These are phyloP conservation scores for Primulina tabacum DNA, from an alignment of 257 asterid genomes.

Conservation along the genomic window DNA sequence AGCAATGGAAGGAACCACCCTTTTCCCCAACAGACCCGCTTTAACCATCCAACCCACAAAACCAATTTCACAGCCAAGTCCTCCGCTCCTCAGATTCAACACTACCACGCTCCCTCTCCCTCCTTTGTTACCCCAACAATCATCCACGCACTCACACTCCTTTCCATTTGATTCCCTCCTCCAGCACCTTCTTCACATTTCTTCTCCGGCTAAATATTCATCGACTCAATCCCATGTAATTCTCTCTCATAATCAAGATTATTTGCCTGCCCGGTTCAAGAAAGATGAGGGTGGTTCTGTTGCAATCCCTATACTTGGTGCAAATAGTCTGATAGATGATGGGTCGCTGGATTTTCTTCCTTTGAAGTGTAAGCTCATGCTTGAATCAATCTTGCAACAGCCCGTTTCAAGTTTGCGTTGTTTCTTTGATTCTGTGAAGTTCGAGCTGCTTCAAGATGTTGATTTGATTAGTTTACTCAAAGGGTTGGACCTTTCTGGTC, in stretches of 20 bases:
- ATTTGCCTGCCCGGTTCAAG: slow-evolving; percentile 37
- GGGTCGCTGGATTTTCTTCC: slow-evolving; percentile 72
- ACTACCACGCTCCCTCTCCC: slow-evolving; percentile 62
- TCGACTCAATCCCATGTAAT: slow-evolving; percentile 30
- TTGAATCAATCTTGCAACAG: slow-evolving; percentile 52
- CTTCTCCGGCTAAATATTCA: slow-evolving; percentile 46
- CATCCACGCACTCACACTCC: slow-evolving; percentile 39
- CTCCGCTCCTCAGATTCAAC: slow-evolving; percentile 47
- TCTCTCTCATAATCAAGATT: slow-evolving; percentile 36
- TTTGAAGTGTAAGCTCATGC: slow-evolving; percentile 63
- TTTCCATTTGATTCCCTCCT: slow-evolving; percentile 83
- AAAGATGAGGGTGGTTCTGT: slow-evolving; percentile 26
- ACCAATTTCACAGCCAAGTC: slow-evolving; percentile 47
- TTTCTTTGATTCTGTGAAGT: slow-evolving; percentile 59
- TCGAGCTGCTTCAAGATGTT: slow-evolving; percentile 49
- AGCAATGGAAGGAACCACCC: slow-evolving; percentile 76
- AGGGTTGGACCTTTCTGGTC: slow-evolving; percentile 65
- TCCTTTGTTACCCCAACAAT: slow-evolving; percentile 45
- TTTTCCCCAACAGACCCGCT: slow-evolving; percentile 67
- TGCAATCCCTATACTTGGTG: slow-evolving; percentile 37
- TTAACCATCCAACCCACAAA: slow-evolving; percentile 61
- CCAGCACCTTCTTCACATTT: slow-evolving; percentile 67
- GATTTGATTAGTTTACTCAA: slow-evolving; percentile 76
- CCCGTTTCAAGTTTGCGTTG: slow-evolving; percentile 51
- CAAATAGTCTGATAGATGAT: slow-evolving; percentile 20